A percentile compares a stretch with the other conserved stretches of the same genome.
phyloP scores from a whole-genome alignment of 352 stramenopile genomes.

The Pythium utonaiense region DNA sequence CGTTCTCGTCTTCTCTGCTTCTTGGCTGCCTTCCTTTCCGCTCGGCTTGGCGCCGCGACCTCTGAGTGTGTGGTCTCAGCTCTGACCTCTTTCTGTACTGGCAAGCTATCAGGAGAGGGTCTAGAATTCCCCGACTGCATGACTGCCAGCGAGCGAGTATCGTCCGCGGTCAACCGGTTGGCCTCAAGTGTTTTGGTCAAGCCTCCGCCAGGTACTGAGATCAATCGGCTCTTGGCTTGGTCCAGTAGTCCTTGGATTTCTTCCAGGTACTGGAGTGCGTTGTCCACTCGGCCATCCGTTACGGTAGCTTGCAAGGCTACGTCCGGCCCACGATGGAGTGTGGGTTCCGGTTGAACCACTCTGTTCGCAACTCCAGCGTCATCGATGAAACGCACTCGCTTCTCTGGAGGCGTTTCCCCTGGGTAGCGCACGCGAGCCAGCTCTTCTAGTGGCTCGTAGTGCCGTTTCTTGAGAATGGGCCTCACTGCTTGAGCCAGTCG shows the following conservation, averaged over 20 bases:
- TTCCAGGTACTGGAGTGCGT: slow-evolving; percentile 1
- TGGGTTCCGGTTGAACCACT: not conserved
- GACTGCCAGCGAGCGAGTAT: not conserved
- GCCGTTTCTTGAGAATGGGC: slow-evolving; percentile 8
- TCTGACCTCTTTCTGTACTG: too few species aligned
- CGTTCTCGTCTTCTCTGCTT: too few species aligned
- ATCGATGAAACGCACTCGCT: not conserved
- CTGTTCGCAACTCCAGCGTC: not conserved
- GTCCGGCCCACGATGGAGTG: slow-evolving; percentile 1
- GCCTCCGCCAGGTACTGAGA: slow-evolving; percentile 4
- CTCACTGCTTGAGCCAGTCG: not conserved
- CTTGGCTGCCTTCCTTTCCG: too few species aligned
- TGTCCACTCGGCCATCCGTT: not conserved
- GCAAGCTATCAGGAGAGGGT: too few species aligned
- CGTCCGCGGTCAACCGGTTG: slow-evolving; percentile 9
- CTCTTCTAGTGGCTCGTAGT: slow-evolving; percentile 6
- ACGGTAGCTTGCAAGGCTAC: not conserved
- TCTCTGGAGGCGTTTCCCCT: slow-evolving; percentile 1
- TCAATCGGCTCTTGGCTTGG: not conserved
- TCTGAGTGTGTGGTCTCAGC: too few species aligned
- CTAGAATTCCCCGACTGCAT: slow-evolving; percentile 1
- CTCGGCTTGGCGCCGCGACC: too few species aligned
- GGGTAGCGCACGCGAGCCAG: slow-evolving; percentile 5
- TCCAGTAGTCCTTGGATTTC: slow-evolving; percentile 1
- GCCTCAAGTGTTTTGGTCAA: slow-evolving; percentile 15